These are phyloP conservation scores for Hymenoscyphus fructigenus DNA, from an alignment of 2,329 filamentous ascomycete species.

Conservation along the genomic window DNA sequence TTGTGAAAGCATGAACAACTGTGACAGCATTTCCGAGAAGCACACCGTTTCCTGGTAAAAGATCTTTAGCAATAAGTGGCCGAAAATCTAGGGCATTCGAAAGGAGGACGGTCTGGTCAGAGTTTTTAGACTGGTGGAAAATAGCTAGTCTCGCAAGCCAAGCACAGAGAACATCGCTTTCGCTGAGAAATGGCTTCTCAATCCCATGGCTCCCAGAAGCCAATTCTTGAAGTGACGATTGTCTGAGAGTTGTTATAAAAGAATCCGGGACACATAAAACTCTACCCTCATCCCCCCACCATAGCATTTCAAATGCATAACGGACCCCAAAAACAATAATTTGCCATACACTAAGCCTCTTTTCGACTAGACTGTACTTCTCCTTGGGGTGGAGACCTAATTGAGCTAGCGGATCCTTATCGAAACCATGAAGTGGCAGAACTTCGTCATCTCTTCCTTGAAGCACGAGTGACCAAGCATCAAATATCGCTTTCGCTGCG, in stretches of 20 bases:
- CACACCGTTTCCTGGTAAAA: conserved; percentile 29
- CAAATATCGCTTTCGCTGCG: conserved; percentile 43
- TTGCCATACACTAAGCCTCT: conserved; percentile 29
- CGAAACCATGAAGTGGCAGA: conserved; percentile 23
- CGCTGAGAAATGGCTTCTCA: conserved; percentile 42
- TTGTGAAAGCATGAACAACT: conserved; percentile 30
- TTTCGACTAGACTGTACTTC: conserved; percentile 26
- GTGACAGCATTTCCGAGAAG: conserved; percentile 33
- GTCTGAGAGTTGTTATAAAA: conserved; percentile 35
- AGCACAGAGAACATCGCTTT: conserved; percentile 46
- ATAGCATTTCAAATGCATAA: conserved; percentile 39
- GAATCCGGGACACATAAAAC: conserved; percentile 42
- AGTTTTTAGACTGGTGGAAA: conserved; percentile 21
- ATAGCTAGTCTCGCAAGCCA: conserved; percentile 41
- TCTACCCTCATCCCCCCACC: conserved; percentile 26
- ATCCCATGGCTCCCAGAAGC: not conserved
- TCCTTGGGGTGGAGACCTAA: conserved; percentile 32
- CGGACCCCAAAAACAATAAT: conserved; percentile 38
- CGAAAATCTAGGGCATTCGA: conserved; percentile 43
- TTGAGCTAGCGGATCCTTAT: conserved; percentile 39
- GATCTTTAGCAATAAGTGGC: conserved; percentile 32
- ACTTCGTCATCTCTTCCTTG: conserved; percentile 44
- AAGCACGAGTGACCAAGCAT: conserved; percentile 47
- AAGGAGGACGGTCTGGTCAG: conserved; percentile 37
- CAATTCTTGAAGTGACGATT: conserved; percentile 37